Evolutionary conservation across 495 filamentous ascomycete species (phyloP).

Genomic region (Talaromyces stipitatus): DNA sequence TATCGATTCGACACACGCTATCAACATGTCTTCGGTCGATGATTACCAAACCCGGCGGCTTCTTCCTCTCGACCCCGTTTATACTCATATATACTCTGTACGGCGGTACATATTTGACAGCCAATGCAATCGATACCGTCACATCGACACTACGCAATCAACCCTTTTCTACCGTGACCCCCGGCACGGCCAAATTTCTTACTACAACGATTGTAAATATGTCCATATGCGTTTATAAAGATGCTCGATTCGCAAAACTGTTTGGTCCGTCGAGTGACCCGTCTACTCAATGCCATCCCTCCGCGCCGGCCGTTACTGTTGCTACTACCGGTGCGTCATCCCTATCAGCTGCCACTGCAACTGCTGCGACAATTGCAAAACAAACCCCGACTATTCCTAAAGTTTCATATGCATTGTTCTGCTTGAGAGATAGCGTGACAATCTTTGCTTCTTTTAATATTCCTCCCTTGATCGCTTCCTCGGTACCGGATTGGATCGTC

Average conservation of each 20-base stretch:
- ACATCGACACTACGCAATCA: constrained; percentile 55
- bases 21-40: constrained; percentile 54
- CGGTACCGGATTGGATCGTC: constrained; percentile 37
- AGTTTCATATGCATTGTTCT: constrained; percentile 69
- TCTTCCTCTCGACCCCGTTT: constrained; percentile 76
- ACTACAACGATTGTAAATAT: constrained; percentile 81
- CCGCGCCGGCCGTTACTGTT: constrained; percentile 35
- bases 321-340: constrained; percentile 14
- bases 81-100: constrained; percentile 83
- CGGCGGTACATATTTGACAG: constrained; percentile 83
- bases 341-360: constrained; percentile 10
- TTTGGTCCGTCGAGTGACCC: constrained; percentile 50
- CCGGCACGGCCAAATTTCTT: constrained; percentile 74
- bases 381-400: constrained; percentile 28
- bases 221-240: constrained; percentile 86
- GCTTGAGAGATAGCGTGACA: constrained; percentile 77
- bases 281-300: constrained; percentile 3
- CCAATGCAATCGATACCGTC: constrained; percentile 79
- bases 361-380: constrained; percentile 2
- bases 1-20: constrained; percentile 61
- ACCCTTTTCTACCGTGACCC: constrained; percentile 53
- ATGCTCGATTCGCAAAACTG: constrained; percentile 74
- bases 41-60: constrained; percentile 55
- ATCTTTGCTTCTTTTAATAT: constrained; percentile 94
- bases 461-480: constrained; percentile 61